Evolutionary conservation across 768 basidiomycete species (phyloP).

Genomic region (Trametes cinnabarina): DNA sequence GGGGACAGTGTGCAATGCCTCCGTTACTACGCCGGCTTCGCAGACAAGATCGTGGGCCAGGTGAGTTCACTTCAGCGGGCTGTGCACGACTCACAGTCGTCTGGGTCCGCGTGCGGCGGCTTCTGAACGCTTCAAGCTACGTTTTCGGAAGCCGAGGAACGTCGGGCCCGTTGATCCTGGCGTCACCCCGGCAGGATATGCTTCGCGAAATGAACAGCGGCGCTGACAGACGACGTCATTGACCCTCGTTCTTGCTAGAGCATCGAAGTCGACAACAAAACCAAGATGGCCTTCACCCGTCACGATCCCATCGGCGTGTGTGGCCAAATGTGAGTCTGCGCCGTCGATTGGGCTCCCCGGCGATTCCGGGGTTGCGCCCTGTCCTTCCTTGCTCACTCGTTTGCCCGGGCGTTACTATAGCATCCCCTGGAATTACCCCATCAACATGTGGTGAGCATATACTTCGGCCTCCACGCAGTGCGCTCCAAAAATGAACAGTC

Average conservation of each 20-base stretch:
- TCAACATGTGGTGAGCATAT: conserved; percentile 68
- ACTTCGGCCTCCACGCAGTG: neutral
- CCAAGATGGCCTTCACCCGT: conserved; percentile 81
- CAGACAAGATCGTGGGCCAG: conserved; percentile 91
- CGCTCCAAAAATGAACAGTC: neutral
- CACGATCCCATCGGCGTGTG: conserved; percentile 94
- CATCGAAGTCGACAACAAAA: conserved; percentile 76
- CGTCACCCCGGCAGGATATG: too few relatives aligned
- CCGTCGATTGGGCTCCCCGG: neutral
- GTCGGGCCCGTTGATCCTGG: neutral
- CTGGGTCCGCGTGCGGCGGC: neutral
- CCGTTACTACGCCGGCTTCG: conserved; percentile 94
- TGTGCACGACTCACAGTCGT: neutral
- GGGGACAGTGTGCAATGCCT: conserved; percentile 75
- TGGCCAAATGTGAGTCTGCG: conserved; percentile 71
- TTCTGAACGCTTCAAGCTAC: neutral
- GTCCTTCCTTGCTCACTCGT: conserved; percentile 2
- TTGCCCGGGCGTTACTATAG: conserved; percentile 33
- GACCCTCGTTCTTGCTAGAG: conserved; percentile 39
- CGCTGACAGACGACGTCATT: neutral
- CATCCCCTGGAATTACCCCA: conserved; percentile 94
- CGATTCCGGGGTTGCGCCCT: neutral
- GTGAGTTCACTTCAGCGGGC: conserved; percentile 36
- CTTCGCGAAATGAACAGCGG: too few relatives aligned
- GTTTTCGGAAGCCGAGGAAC: neutral